These are phyloP conservation scores for Cyclotella sp. DNA, from an alignment of 108 stramenopile genomes.

Conservation along the genomic window DNA sequence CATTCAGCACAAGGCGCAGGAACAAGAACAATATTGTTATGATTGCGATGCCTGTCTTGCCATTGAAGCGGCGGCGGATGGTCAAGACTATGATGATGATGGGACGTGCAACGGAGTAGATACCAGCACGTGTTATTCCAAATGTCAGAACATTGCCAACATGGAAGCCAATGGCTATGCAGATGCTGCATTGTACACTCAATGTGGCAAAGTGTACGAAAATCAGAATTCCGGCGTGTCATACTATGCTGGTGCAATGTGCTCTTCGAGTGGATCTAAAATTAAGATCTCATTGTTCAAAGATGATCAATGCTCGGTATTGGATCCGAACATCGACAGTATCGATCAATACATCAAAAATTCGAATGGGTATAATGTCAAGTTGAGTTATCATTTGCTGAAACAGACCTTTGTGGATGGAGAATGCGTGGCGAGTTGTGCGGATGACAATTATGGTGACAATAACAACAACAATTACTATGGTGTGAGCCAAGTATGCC, in stretches of 20 bases:
- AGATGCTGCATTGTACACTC: constrained; percentile 66
- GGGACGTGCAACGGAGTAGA: constrained; percentile 42
- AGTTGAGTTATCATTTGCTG: constrained; percentile 85
- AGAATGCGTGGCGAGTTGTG: constrained; percentile 71
- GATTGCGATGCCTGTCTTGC: constrained; percentile 66
- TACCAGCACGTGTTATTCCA: constrained; percentile 69
- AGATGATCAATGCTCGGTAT: constrained; percentile 68
- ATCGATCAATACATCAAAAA: constrained; percentile 79
- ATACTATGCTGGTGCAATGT: constrained; percentile 81
- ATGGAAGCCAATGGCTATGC: constrained; percentile 74
- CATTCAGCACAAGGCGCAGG: constrained; percentile 65
- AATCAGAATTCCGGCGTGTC: constrained; percentile 61
- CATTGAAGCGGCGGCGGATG: neutral
- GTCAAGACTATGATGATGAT: neutral
- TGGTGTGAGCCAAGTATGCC: constrained; percentile 66
- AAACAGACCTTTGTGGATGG: constrained; percentile 72
- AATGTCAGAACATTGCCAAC: constrained; percentile 82
- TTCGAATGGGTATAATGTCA: constrained; percentile 68
- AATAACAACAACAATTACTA: constrained; percentile 19
- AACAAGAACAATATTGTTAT: constrained; percentile 78
- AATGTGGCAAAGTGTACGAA: constrained; percentile 68
- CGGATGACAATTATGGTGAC: constrained; percentile 19
- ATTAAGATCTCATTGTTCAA: constrained; percentile 88
- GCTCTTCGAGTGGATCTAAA: constrained; percentile 65
- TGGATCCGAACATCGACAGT: constrained; percentile 30